These are phyloP conservation scores for Graphilbum fragrans DNA, from an alignment of 2,329 filamentous ascomycete species.

Conservation along the genomic window DNA sequence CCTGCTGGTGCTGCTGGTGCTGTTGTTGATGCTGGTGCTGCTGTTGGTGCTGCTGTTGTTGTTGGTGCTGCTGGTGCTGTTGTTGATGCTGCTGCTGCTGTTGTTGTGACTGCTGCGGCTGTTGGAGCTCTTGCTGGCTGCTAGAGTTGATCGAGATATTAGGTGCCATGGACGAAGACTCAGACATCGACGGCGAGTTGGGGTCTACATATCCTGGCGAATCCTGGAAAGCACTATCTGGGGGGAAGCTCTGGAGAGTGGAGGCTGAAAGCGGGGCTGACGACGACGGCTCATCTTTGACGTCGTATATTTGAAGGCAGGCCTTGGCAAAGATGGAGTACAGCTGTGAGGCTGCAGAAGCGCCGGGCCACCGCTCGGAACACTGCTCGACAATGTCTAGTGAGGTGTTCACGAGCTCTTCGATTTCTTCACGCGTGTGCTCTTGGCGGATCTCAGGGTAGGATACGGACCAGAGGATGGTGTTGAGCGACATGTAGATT, in stretches of 20 bases:
- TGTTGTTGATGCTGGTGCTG: constrained; percentile 9
- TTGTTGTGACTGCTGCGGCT: background rate
- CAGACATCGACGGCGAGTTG: constrained; percentile 33
- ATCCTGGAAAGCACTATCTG: constrained; percentile 35
- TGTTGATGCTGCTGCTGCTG: constrained; percentile 9
- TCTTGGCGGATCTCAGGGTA: constrained; percentile 69
- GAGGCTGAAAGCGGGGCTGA: constrained; percentile 5
- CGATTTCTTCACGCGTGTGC: constrained; percentile 63
- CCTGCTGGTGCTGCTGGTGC: constrained; percentile 10
- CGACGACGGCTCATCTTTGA: constrained; percentile 27
- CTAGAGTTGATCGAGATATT: constrained; percentile 11
- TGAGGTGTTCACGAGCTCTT: constrained; percentile 60
- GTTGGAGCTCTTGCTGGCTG: constrained; percentile 8
- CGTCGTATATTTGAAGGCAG: constrained; percentile 79
- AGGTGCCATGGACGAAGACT: constrained; percentile 18
- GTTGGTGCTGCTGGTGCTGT: constrained; percentile 10
- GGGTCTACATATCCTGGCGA: constrained; percentile 16
- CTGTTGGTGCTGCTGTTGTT: constrained; percentile 3
- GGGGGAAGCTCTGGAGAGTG: constrained; percentile 17
- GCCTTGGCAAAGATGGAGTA: constrained; percentile 79
- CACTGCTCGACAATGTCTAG: constrained; percentile 70
- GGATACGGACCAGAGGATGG: constrained; percentile 81
- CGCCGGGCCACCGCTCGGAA: constrained; percentile 84
- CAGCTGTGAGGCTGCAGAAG: constrained; percentile 69
- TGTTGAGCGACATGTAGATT: constrained; percentile 86